A percentile compares a stretch with the other conserved stretches of the same genome.
Evolutionary conservation across 78 protist genomes (phyloP).

Genomic region (Diacronema lutheri): DNA sequence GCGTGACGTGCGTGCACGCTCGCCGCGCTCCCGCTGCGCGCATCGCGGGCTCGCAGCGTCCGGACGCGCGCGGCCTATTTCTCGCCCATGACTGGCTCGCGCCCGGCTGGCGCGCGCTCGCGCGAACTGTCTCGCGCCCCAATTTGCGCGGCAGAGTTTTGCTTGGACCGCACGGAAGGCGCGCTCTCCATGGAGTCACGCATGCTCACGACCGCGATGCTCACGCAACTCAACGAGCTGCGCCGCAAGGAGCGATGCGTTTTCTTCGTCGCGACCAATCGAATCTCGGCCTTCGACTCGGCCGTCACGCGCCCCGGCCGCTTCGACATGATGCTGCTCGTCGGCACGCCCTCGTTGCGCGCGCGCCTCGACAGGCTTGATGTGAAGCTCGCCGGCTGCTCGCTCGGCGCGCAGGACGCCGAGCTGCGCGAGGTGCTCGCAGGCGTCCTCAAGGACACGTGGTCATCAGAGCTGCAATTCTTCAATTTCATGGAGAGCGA

Average conservation of each 20-base stretch:
- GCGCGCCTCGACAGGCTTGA: neutral
- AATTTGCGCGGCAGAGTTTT: too few relatives aligned
- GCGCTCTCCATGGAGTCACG: neutral
- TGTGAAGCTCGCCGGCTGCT: neutral
- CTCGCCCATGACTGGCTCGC: too few relatives aligned
- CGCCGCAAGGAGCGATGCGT: neutral
- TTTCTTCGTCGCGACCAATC: slow-evolving; percentile 9
- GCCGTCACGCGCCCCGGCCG: slow-evolving; percentile 7
- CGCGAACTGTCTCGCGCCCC: too few relatives aligned
- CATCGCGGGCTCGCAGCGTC: too few relatives aligned
- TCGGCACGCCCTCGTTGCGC: neutral
- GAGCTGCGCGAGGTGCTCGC: neutral
- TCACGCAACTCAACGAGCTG: neutral
- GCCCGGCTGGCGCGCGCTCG: too few relatives aligned
- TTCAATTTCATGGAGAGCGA: neutral
- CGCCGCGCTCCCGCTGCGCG: too few relatives aligned
- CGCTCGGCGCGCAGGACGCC: neutral
- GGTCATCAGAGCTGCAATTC: neutral
- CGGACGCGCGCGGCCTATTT: too few relatives aligned
- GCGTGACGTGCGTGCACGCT: too few relatives aligned
- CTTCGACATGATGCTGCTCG: neutral
- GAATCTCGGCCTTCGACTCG: neutral
- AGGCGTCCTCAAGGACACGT: neutral
- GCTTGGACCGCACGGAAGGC: neutral
- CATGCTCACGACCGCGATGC: slow-evolving; percentile 16